Evolutionary conservation across 192 early-diverging fungal species (phyloP).

Genomic region (Coemansia sp.): DNA sequence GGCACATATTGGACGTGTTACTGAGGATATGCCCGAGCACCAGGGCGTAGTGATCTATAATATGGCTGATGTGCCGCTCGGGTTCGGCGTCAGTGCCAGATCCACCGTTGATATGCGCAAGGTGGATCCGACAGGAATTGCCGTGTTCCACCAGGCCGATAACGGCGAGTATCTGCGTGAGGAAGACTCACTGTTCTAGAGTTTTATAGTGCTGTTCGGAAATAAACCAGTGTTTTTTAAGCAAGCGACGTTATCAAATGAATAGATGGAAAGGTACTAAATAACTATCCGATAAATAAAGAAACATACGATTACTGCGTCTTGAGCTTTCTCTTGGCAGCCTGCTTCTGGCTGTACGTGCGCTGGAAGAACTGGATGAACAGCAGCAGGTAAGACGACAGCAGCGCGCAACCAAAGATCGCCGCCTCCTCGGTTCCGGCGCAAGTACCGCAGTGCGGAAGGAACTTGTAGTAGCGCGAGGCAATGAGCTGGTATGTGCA

Average conservation of each 20-base stretch:
- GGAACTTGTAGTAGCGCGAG: constrained; percentile 60
- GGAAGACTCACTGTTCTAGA: constrained; percentile 71
- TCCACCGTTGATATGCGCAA: constrained; percentile 91
- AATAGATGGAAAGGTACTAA: background rate
- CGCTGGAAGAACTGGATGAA: constrained; percentile 89
- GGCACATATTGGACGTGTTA: constrained; percentile 94
- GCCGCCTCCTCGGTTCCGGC: constrained; percentile 76
- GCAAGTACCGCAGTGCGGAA: constrained; percentile 68
- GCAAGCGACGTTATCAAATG: background rate
- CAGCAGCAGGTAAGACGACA: constrained; percentile 80
- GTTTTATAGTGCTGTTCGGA: background rate
- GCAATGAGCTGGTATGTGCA: constrained; percentile 83
- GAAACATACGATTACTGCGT: constrained; percentile 31
- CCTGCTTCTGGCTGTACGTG: constrained; percentile 68
- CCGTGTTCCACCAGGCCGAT: constrained; percentile 97
- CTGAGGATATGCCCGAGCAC: constrained; percentile 98
- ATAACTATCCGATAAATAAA: constrained; percentile 1
- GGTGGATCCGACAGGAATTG: constrained; percentile 90
- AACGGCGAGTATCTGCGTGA: constrained; percentile 93
- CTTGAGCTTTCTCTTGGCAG: constrained; percentile 46
- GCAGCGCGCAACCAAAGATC: constrained; percentile 75
- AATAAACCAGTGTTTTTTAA: constrained; percentile 3
- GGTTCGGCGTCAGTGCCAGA: constrained; percentile 95
- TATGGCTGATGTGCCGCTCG: constrained; percentile 92
- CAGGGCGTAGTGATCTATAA: constrained; percentile 93